These are phyloP conservation scores for Rhodamnia rubescens DNA, from an alignment of 345 rosid species.

Conservation along the genomic window DNA sequence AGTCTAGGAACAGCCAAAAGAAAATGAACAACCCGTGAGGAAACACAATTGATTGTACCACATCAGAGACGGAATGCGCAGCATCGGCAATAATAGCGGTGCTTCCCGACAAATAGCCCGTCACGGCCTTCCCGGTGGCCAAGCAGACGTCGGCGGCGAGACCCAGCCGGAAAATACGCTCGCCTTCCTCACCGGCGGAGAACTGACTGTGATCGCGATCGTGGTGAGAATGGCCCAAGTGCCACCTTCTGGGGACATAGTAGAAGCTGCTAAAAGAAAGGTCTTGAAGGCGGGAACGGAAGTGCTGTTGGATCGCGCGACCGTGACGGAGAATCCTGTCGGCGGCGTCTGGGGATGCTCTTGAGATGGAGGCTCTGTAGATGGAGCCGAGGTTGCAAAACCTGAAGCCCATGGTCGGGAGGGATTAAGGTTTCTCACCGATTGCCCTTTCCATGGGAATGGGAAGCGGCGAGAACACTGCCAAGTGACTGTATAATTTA, in stretches of 20 bases:
- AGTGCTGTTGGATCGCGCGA: not conserved
- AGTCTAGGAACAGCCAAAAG: not conserved
- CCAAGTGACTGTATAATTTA: not conserved
- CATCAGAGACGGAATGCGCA: constrained; percentile 59
- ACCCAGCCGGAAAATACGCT: constrained; percentile 69
- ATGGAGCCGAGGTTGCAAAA: constrained; percentile 21
- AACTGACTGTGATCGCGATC: constrained; percentile 12
- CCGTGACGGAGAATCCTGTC: not conserved
- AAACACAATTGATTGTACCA: constrained; percentile 17
- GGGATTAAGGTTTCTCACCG: not conserved
- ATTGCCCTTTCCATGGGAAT: not conserved
- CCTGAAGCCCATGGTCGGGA: constrained; percentile 36
- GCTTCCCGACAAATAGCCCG: constrained; percentile 58
- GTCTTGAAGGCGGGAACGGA: constrained; percentile 5
- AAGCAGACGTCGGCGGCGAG: constrained; percentile 48
- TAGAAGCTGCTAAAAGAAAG: constrained; percentile 4
- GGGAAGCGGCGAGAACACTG: not conserved
- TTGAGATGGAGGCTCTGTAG: constrained; percentile 25
- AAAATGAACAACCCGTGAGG: not conserved
- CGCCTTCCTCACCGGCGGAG: constrained; percentile 32
- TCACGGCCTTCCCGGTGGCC: constrained; percentile 53
- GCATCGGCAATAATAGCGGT: constrained; percentile 65
- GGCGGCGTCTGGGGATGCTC: constrained; percentile 11
- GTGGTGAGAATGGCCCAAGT: constrained; percentile 50
- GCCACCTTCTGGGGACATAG: constrained; percentile 51